Base-by-base conservation (phyloP, 352 stramenopile genomes). In the Phytophthora agathidicida region DNA sequence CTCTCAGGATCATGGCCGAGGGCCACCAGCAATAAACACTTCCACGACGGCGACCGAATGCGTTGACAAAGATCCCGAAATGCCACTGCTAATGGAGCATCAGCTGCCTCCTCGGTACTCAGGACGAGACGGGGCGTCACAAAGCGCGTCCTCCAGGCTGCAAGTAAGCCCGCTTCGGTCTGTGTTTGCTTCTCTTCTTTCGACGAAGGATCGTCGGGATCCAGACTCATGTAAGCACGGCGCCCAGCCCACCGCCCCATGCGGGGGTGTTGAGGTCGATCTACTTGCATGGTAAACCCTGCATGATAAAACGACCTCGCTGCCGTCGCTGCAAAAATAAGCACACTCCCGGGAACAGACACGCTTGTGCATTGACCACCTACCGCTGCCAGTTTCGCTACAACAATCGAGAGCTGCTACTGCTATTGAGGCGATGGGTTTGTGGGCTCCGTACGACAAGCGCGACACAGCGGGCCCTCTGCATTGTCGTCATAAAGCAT, bases 1-100 rank as follows among this genome's bases (percentile, higher is more conserved):
- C 43, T 64, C 10, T 71, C 51, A 5, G 32, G 35, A 37, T 75
- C 52, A 13, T 65, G 59, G 3, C 65, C 54, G 14, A 61, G 33
- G 16, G 61, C 17, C 4, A 73, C 20, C 17, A 72, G 38, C 7
- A 72, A 28, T 1, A 57, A 57, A 7, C 17, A 8, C 23, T 53
- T 60, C 52, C 42, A 64, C 14, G 11, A 35, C 27, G 48, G 30
- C 7, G 58, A 62, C 3, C 48, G 47, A 27, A 77, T 41, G 4
- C 38, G 49, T 2, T 42, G 19, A 10, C 54, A 51, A 24, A 77
- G 50, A 7, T 62, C 23, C 13, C n/a, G 26, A 51, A 62, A 65
- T 19, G 63, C 49, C 4, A 9, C 33, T n/a, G 45, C 60, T 9
- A 69, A 61, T 3, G 41, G 41, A 7, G 48, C 37, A 11, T 48